These are phyloP conservation scores for Termitomyces sp. DNA, from an alignment of 768 basidiomycete species.

Conservation along the genomic window DNA sequence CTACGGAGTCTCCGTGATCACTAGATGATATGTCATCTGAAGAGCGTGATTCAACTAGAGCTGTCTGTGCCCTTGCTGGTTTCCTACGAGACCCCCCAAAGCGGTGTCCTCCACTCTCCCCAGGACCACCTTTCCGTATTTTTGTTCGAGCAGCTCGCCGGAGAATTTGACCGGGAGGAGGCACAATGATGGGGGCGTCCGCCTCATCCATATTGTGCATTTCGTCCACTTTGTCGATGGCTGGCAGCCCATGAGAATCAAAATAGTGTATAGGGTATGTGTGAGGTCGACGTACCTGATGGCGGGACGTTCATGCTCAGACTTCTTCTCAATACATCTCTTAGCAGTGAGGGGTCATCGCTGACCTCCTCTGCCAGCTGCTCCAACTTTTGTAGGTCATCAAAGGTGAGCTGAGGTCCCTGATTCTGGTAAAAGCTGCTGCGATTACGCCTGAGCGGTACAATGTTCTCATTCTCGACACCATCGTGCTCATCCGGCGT, in stretches of 20 bases:
- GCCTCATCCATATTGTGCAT: constrained; percentile 72
- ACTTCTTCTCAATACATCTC: constrained; percentile 76
- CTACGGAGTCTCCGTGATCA: constrained; percentile 55
- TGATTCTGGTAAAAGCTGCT: constrained; percentile 60
- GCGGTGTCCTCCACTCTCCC: constrained; percentile 79
- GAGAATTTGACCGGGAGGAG: constrained; percentile 83
- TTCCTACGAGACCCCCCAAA: constrained; percentile 52
- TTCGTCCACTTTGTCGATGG: constrained; percentile 62
- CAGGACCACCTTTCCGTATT: constrained; percentile 80
- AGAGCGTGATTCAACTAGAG: constrained; percentile 41
- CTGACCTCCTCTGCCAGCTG: constrained; percentile 84
- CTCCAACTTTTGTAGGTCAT: constrained; percentile 91
- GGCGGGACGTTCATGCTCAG: constrained; percentile 83
- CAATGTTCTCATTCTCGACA: constrained; percentile 58
- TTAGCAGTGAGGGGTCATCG: constrained; percentile 76
- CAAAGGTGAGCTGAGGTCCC: constrained; percentile 86
- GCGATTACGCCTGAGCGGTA: constrained; percentile 65
- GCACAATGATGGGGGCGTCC: constrained; percentile 87
- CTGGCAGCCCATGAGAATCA: constrained; percentile 28
- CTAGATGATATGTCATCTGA: constrained; percentile 71
- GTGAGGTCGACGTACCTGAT: constrained; percentile 56
- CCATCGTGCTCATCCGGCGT: constrained; percentile 74
- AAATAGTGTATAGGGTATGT: constrained; percentile 5
- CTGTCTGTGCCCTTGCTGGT: constrained; percentile 20
- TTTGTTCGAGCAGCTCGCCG: constrained; percentile 91